Conservation (phyloP, 768 basidiomycete species). For the Cystofilobasidium bisporidii region DNA sequence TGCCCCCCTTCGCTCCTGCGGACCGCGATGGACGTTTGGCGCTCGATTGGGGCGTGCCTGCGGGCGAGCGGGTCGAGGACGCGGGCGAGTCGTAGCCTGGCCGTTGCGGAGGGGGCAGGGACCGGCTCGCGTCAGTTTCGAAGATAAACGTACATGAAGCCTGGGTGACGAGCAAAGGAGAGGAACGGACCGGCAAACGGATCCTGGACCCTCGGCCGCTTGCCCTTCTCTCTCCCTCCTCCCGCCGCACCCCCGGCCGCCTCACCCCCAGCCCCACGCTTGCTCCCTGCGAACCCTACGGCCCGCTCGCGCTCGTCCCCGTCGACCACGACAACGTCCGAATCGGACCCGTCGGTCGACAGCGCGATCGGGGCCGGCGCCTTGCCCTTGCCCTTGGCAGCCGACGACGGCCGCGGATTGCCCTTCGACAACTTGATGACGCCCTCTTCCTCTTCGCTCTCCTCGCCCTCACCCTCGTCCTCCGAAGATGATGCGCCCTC, state of each 20-base stretch:
- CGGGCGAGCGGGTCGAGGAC: not conserved
- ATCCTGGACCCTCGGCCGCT: conserved; percentile 19
- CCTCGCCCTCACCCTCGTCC: not conserved
- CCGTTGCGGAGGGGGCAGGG: not conserved
- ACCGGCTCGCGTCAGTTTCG: not conserved
- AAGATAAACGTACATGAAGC: no score
- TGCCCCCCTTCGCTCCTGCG: no score
- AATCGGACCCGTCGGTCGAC: not conserved
- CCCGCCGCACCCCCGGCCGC: not conserved
- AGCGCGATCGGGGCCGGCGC: not conserved
- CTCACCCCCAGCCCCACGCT: no score
- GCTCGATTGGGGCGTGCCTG: no score
- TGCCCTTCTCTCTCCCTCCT: conserved; percentile 7
- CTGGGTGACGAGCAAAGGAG: not conserved
- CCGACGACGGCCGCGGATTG: not conserved
- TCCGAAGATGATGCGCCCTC: no score
- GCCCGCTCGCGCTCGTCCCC: conserved; percentile 8
- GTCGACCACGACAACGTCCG: conserved; percentile 21
- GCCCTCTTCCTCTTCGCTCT: not conserved
- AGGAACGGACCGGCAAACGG: conserved; percentile 24
- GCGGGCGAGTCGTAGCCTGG: not conserved
- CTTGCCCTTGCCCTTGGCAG: conserved; percentile 19
- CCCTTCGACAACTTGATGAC: not conserved
- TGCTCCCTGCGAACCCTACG: no score
- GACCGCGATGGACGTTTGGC: no score